These are phyloP conservation scores for Aspergillus awamori DNA, from an alignment of 2,329 filamentous ascomycete species.

Conservation along the genomic window DNA sequence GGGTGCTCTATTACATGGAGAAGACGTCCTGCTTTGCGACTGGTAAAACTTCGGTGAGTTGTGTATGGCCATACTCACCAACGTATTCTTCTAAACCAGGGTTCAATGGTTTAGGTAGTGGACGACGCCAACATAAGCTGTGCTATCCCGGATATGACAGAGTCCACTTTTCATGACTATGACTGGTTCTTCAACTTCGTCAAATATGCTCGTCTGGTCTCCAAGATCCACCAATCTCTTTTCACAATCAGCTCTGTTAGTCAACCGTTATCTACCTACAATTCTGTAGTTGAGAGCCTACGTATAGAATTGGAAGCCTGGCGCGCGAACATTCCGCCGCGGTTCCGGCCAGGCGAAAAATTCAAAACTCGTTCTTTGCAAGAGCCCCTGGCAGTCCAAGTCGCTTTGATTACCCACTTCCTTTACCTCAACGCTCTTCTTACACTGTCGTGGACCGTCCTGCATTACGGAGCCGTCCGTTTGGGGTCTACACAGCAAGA, in stretches of 20 bases:
- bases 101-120: conserved; percentile 29
- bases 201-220: conserved; percentile 36
- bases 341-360: conserved; percentile 35
- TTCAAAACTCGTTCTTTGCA: conserved; percentile 22
- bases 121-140: conserved; percentile 43
- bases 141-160: conserved; percentile 37
- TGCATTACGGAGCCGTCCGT: conserved; percentile 21
- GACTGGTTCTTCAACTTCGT: conserved; percentile 42
- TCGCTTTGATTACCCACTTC: conserved; percentile 35
- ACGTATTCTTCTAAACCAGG: no score
- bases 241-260: conserved; percentile 36
- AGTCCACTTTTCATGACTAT: conserved; percentile 36
- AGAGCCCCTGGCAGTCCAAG: conserved; percentile 14
- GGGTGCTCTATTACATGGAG: conserved; percentile 46
- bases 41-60: conserved; percentile 38
- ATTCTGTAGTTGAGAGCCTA: conserved; percentile 22
- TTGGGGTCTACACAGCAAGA: background rate
- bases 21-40: conserved; percentile 39
- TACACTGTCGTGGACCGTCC: conserved; percentile 34
- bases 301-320: conserved; percentile 36
- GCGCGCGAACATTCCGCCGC: conserved; percentile 34
- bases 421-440: conserved; percentile 37
- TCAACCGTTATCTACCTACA: conserved; percentile 22
- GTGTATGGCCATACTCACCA: background rate
- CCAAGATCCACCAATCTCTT: conserved; percentile 37